Evolutionary conservation across 1,139 yeast species (phyloP).

Genomic region (Suhomyces anneliseae): DNA sequence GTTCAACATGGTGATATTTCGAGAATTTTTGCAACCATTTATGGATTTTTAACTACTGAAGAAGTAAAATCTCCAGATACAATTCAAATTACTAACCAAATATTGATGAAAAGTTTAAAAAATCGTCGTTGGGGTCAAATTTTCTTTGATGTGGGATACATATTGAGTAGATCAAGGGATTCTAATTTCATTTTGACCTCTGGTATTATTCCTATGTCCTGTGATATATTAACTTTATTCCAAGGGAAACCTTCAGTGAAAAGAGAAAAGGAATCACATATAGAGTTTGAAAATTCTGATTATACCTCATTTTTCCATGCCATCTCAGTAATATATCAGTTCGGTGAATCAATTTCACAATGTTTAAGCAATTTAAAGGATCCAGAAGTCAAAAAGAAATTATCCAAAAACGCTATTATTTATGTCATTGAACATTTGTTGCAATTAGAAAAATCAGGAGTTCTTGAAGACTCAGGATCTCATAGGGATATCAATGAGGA

Average conservation of each 20-base stretch:
- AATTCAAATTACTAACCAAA: constrained; percentile 41
- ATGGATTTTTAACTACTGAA: constrained; percentile 62
- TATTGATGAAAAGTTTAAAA: constrained; percentile 54
- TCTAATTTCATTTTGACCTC: constrained; percentile 38
- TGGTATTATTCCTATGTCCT: constrained; percentile 49
- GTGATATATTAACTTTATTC: constrained; percentile 66
- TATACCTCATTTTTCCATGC: constrained; percentile 83
- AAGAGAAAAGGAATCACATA: constrained; percentile 79
- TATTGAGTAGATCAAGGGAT: constrained; percentile 67
- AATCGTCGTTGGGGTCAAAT: constrained; percentile 84
- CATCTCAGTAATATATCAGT: constrained; percentile 66
- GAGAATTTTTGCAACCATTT: constrained; percentile 65
- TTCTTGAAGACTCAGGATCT: constrained; percentile 7
- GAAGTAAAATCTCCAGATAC: constrained; percentile 50
- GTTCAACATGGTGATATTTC: constrained; percentile 70
- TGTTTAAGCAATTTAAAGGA: constrained; percentile 37
- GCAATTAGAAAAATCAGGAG: constrained; percentile 24
- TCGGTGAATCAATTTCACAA: constrained; percentile 58
- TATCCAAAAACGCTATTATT: constrained; percentile 32
- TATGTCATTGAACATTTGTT: constrained; percentile 34
- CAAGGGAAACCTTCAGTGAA: constrained; percentile 78
- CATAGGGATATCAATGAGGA: background rate
- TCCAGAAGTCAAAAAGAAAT: constrained; percentile 16
- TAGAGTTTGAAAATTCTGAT: constrained; percentile 86
- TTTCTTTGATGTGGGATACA: constrained; percentile 79